Evolutionary conservation across 1,284 basidiomycete genomes (phyloP).

Genomic region (Ceratobasidium sp.): DNA sequence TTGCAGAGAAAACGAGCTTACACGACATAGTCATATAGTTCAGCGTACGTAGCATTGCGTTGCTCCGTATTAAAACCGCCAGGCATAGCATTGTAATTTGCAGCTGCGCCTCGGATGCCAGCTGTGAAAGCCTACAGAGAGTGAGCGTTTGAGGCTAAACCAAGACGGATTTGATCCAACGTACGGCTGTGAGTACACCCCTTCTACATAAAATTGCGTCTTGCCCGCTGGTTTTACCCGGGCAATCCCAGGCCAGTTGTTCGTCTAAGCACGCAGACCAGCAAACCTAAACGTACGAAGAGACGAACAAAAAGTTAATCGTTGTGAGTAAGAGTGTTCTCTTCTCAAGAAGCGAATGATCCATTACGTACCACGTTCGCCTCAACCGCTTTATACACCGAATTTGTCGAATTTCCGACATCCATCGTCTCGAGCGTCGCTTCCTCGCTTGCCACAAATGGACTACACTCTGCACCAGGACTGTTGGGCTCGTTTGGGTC

Average conservation of each 20-base stretch:
- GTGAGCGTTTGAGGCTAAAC: background rate
- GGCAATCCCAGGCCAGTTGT: slow-evolving; percentile 37
- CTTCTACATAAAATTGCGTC: slow-evolving; percentile 20
- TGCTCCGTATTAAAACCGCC: slow-evolving; percentile 38
- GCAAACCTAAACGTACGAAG: slow-evolving; percentile 16
- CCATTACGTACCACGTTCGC: slow-evolving; percentile 37
- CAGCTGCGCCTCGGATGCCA: slow-evolving; percentile 31
- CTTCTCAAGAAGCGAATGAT: background rate
- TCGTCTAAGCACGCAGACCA: slow-evolving; percentile 44
- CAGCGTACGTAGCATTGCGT: slow-evolving; percentile 39
- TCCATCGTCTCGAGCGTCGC: slow-evolving; percentile 32
- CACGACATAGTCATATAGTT: slow-evolving; percentile 41
- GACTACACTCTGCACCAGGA: slow-evolving; percentile 38
- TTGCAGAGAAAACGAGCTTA: background rate
- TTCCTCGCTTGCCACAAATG: slow-evolving; percentile 31
- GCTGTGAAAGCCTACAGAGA: slow-evolving; percentile 27
- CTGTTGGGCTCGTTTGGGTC: slow-evolving; percentile 36
- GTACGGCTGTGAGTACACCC: slow-evolving; percentile 38
- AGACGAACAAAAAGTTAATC: background rate
- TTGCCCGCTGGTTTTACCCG: background rate
- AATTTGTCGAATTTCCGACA: slow-evolving; percentile 21
- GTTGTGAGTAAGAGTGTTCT: background rate
- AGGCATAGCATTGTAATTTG: slow-evolving; percentile 41
- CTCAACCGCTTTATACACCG: slow-evolving; percentile 24
- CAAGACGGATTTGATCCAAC: background rate